Percentiles rank a stretch among this genome's conserved stretches.
phyloP scores from a whole-genome alignment of 2,329 filamentous ascomycete species.

The Verticillium alfalfae region DNA sequence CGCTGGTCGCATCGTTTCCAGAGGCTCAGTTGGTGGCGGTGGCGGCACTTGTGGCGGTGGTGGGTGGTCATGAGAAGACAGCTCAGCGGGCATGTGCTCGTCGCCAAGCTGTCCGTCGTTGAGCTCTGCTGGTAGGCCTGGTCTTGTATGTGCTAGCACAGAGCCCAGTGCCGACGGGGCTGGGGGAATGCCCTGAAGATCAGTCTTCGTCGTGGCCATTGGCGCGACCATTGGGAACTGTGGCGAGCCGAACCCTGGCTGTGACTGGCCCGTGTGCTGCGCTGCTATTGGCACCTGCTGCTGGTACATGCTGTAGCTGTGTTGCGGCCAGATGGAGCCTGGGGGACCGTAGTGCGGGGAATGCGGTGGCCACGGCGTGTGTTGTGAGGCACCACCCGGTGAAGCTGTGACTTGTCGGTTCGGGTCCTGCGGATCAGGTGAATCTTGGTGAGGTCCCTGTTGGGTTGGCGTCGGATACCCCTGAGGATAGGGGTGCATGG shows the following conservation, averaged over 20 bases:
- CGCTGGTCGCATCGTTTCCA: no score
- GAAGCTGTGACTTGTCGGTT: neutral
- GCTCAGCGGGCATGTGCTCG: slow-evolving; percentile 9
- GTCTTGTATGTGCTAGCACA: neutral
- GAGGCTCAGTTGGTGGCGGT: neutral
- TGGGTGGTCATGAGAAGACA: slow-evolving; percentile 3
- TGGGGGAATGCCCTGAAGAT: slow-evolving; percentile 4
- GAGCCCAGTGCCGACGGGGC: neutral
- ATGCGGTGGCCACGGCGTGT: neutral
- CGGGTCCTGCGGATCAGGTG: neutral
- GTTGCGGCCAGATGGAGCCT: slow-evolving; percentile 9
- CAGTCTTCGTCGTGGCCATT: slow-evolving; percentile 7
- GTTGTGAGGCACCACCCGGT: neutral
- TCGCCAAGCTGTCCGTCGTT: slow-evolving; percentile 6
- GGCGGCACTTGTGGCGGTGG: neutral
- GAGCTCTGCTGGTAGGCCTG: slow-evolving; percentile 6
- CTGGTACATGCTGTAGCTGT: slow-evolving; percentile 13
- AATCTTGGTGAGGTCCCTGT: neutral
- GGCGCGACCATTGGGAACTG: slow-evolving; percentile 12
- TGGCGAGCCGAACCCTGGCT: slow-evolving; percentile 6
- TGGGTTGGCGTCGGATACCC: neutral
- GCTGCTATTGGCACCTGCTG: slow-evolving; percentile 13
- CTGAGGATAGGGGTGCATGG: slow-evolving; percentile 1
- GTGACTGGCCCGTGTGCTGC: slow-evolving; percentile 10
- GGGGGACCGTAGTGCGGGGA: neutral